Evolutionary conservation across 1,139 yeast species (phyloP).

Genomic region (Yamadazyma diospyri): DNA sequence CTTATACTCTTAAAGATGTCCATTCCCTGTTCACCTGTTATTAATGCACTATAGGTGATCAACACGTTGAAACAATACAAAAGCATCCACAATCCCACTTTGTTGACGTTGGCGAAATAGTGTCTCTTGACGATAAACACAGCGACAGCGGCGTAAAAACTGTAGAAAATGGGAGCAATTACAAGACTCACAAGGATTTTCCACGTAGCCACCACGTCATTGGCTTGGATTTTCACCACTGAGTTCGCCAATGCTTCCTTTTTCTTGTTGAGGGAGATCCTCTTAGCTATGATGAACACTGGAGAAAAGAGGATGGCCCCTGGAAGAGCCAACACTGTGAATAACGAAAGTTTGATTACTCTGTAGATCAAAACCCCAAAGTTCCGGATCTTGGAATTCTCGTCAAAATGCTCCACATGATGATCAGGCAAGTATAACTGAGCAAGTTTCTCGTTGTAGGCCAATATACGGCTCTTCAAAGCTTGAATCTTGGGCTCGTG

Average conservation of each 20-base stretch:
- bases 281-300: constrained; percentile 73
- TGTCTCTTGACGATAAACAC: constrained; percentile 37
- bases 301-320: constrained; percentile 85
- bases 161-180: constrained; percentile 80
- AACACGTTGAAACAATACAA: constrained; percentile 58
- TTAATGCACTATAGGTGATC: constrained; percentile 81
- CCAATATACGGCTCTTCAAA: constrained; percentile 57
- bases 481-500: constrained; percentile 67
- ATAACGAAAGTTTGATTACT: constrained; percentile 47
- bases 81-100: constrained; percentile 39
- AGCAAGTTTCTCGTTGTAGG: constrained; percentile 64
- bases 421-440: constrained; percentile 84
- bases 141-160: constrained; percentile 70
- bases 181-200: constrained; percentile 87
- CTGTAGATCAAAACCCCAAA: constrained; percentile 51
- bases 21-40: constrained; percentile 90
- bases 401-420: constrained; percentile 69
- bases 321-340: constrained; percentile 69
- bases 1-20: constrained; percentile 80
- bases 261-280: constrained; percentile 70
- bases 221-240: constrained; percentile 84
- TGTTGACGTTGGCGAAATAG: constrained; percentile 5
- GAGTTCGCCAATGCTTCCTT: constrained; percentile 81
- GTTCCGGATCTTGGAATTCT: constrained; percentile 39
- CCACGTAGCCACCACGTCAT: constrained; percentile 96